Evolutionary conservation across 495 filamentous ascomycete genomes (phyloP), one percentile per base, ranked within the genome.

Genomic region (Neurospora hispaniola): DNA sequence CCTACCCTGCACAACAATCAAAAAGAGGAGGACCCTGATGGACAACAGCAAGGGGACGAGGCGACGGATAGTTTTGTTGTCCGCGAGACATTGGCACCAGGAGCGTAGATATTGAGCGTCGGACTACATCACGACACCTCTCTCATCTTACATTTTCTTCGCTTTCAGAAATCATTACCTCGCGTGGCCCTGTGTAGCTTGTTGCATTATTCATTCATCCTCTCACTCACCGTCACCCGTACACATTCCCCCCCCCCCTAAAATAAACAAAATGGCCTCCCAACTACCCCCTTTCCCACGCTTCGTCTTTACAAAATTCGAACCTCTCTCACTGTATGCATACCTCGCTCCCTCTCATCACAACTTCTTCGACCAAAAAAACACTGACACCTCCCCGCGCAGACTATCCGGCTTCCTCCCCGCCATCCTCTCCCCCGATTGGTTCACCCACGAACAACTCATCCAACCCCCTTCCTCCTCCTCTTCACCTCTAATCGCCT

Each of bases 381-480:
- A 23, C 18, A 46, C 20, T 46, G 16, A 18, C 41, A 16, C 14
- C 62, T 31, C 12, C 46, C 35, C 35, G 35, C 35, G 5, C 71
- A 89, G 89, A 16, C 75, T 91, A 70, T 85, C 84, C 1, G 91
- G 91, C 42, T 85, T 82, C 72, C 71, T 89, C 23, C 82, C 80
- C 1, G 88, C 90, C 38, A 78, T 92, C 31, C 73, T 90, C 18
- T 75, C 83, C 75, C 83, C 89, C 6, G 78, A 85, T 39, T 85
- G 85, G 79, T 93, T 93, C 78, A 85, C 90, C 72, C 75, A 83
- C 16, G 83, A 86, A 69, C 91, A 93, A 81, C 82, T 90, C 23
- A 71, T 76, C 9, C 77, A 78, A n/a, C 69, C 27, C 27, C 75
- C 35, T 38, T n/a, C n/a, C 23, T 39, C 74, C 59, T 77, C 75